These are phyloP conservation scores for Aspergillus avenaceus DNA, from an alignment of 495 filamentous ascomycete species.

Conservation along the genomic window DNA sequence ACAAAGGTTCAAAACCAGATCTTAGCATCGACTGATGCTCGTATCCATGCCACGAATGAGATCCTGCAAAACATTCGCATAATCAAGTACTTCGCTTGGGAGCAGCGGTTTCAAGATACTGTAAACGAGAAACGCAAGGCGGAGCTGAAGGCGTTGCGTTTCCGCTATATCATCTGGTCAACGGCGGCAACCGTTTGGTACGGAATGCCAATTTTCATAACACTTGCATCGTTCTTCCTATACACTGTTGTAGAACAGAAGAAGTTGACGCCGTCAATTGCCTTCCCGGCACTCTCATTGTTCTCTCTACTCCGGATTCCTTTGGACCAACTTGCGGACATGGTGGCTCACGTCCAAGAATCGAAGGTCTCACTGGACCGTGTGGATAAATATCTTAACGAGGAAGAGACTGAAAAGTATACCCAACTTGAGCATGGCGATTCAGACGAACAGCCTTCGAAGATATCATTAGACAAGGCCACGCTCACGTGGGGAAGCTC, in stretches of 20 bases:
- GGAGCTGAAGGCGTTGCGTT: slow-evolving; percentile 75
- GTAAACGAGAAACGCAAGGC: slow-evolving; percentile 81
- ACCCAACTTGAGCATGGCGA: slow-evolving; percentile 69
- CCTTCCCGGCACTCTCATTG: slow-evolving; percentile 93
- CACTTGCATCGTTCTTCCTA: slow-evolving; percentile 89
- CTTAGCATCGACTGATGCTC: slow-evolving; percentile 89
- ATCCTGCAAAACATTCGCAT: slow-evolving; percentile 96
- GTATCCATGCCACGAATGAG: slow-evolving; percentile 96
- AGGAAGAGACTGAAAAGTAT: slow-evolving; percentile 97
- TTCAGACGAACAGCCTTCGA: slow-evolving; percentile 53
- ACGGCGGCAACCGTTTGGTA: slow-evolving; percentile 92
- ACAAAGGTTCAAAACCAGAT: slow-evolving; percentile 81
- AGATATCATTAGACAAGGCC: slow-evolving; percentile 80
- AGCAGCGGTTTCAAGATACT: slow-evolving; percentile 80
- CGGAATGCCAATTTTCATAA: slow-evolving; percentile 91
- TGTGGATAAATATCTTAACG: slow-evolving; percentile 90
- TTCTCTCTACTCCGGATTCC: slow-evolving; percentile 95
- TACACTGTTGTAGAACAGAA: slow-evolving; percentile 92
- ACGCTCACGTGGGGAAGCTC: slow-evolving; percentile 82
- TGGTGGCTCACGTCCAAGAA: slow-evolving; percentile 98
- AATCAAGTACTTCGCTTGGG: slow-evolving; percentile 99
- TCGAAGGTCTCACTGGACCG: slow-evolving; percentile 95
- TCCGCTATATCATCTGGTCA: slow-evolving; percentile 87
- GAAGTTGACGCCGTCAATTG: slow-evolving; percentile 84
- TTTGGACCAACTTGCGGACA: slow-evolving; percentile 94